phyloP scores from a whole-genome alignment of 768 basidiomycete species.

The Lactarius tabidus region DNA sequence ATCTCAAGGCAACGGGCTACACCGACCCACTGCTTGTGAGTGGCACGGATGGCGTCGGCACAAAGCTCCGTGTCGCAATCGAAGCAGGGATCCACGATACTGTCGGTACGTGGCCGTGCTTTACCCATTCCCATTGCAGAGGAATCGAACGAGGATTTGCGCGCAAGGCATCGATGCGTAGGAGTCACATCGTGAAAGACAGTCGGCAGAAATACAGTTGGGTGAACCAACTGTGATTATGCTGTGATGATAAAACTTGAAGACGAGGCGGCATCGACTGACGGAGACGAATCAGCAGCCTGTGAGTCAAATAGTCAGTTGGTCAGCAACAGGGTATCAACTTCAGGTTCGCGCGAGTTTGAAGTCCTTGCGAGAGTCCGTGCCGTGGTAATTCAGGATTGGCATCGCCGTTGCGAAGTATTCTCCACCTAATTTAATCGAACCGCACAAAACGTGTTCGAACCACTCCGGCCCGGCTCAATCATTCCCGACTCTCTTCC shows the following conservation, averaged over 20 bases:
- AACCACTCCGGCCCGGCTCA: background rate
- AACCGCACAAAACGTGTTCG: conserved; percentile 3
- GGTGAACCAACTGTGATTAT: too few species aligned
- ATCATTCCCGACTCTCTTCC: background rate
- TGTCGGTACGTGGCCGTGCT: conserved; percentile 55
- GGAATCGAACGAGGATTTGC: conserved; percentile 10
- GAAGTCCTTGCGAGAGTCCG: too few species aligned
- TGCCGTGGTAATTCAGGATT: too few species aligned
- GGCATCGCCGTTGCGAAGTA: conserved; percentile 10
- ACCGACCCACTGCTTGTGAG: conserved; percentile 89
- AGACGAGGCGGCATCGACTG: too few species aligned
- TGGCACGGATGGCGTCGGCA: conserved; percentile 97
- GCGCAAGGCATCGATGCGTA: conserved; percentile 85
- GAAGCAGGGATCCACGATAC: conserved; percentile 83
- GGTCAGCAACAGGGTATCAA: too few species aligned
- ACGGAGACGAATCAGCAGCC: too few species aligned
- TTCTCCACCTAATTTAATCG: background rate
- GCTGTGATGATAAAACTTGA: too few species aligned
- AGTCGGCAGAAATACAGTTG: too few species aligned
- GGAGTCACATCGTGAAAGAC: too few species aligned
- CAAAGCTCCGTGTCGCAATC: conserved; percentile 90
- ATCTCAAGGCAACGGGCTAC: conserved; percentile 85
- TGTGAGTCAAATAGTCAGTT: too few species aligned
- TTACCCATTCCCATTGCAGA: background rate
- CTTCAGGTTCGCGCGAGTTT: too few species aligned